These are phyloP conservation scores for Stemphylium vesicarium DNA, from an alignment of 2,329 filamentous ascomycete species.

Conservation along the genomic window DNA sequence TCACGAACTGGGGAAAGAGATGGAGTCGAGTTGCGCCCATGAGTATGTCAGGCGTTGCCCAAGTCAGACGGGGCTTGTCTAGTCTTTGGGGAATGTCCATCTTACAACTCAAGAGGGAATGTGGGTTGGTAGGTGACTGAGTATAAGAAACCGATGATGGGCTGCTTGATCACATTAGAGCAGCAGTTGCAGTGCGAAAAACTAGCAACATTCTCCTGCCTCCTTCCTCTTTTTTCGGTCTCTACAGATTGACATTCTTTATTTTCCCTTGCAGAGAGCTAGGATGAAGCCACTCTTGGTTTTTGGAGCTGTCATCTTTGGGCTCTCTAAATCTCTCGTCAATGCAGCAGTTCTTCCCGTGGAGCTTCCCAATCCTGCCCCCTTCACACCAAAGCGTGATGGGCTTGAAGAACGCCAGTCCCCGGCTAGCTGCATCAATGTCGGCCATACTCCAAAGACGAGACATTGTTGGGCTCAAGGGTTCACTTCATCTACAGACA, in stretches of 20 bases:
- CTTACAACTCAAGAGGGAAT: background rate
- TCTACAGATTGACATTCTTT: conserved; percentile 10
- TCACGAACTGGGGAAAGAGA: background rate
- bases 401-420: conserved; percentile 28
- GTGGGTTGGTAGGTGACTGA: background rate
- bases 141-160: conserved; percentile 2
- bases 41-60: background rate
- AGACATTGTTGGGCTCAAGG: conserved; percentile 51
- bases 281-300: conserved; percentile 33
- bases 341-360: conserved; percentile 26
- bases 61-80: background rate
- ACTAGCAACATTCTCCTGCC: background rate
- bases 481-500: conserved; percentile 49
- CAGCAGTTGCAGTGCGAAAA: background rate
- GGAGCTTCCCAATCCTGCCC: conserved; percentile 20
- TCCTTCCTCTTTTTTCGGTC: conserved; percentile 3
- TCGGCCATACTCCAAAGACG: conserved; percentile 45
- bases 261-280: background rate
- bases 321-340: conserved; percentile 20
- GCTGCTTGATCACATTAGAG: conserved; percentile 3
- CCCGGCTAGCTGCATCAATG: conserved; percentile 19
- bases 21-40: background rate
- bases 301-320: conserved; percentile 28
- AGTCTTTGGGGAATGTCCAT: background rate
- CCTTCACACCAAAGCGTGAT: conserved; percentile 9